Evolutionary conservation across 2,329 filamentous ascomycete species (phyloP).

Genomic region (Exophiala phaeomuriformis): DNA sequence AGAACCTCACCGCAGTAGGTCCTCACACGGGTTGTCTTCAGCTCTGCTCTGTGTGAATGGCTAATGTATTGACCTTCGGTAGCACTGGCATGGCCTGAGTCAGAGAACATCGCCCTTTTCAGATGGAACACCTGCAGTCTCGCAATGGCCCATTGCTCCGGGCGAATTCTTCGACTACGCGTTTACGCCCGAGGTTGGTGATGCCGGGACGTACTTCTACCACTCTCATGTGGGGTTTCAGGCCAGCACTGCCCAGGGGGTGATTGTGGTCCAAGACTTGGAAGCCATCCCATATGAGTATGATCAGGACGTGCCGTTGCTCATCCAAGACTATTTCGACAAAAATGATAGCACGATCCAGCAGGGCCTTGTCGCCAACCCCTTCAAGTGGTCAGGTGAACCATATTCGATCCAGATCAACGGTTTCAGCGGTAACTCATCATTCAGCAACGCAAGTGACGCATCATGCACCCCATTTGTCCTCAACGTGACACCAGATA

Average conservation of each 20-base stretch:
- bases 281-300: slow-evolving; percentile 49
- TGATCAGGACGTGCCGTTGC: slow-evolving; percentile 53
- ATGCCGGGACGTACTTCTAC: slow-evolving; percentile 60
- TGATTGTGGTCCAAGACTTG: slow-evolving; percentile 52
- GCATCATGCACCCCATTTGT: slow-evolving; percentile 38
- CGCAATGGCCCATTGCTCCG: slow-evolving; percentile 60
- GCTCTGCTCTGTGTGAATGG: no score
- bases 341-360: slow-evolving; percentile 49
- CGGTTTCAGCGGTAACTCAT: slow-evolving; percentile 44
- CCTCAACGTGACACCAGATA: slow-evolving; percentile 54
- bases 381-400: slow-evolving; percentile 55
- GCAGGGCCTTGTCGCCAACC: slow-evolving; percentile 41
- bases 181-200: slow-evolving; percentile 45
- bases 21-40: no score
- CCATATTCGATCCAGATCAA: slow-evolving; percentile 52
- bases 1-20: no score
- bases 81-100: slow-evolving; percentile 63
- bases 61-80: neutral
- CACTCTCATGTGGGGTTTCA: slow-evolving; percentile 62
- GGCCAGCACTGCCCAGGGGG: slow-evolving; percentile 50
- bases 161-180: slow-evolving; percentile 62
- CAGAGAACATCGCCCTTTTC: slow-evolving; percentile 55
- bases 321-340: slow-evolving; percentile 52
- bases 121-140: slow-evolving; percentile 54
- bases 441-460: slow-evolving; percentile 15